These are phyloP conservation scores for Citrus unshiu DNA, from an alignment of 345 rosid genomes.

Conservation along the genomic window DNA sequence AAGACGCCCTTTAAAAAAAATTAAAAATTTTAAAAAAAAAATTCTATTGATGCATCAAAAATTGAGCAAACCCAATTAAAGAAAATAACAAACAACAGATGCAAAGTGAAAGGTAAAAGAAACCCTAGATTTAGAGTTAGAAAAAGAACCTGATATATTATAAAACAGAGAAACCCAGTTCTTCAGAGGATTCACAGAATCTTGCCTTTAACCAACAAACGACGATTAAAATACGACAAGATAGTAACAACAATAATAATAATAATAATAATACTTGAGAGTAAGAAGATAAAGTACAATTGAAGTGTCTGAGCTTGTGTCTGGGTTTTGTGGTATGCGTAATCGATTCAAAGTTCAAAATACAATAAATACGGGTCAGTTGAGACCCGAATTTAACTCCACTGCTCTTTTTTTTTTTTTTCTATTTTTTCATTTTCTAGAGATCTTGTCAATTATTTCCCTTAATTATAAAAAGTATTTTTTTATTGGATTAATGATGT, in stretches of 20 bases:
- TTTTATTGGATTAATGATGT: neutral
- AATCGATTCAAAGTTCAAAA: neutral
- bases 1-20: too few relatives aligned
- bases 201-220: neutral
- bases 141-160: neutral
- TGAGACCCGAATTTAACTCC: slow-evolving; percentile 4
- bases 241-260: neutral
- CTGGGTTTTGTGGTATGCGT: too few relatives aligned
- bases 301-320: neutral
- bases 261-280: neutral
- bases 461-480: neutral
- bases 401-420: neutral
- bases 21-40: too few relatives aligned
- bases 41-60: neutral
- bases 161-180: neutral
- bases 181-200: neutral
- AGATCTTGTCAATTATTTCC: neutral
- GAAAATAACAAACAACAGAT: neutral
- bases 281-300: neutral
- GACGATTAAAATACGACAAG: neutral
- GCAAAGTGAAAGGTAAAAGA: neutral
- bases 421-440: neutral
- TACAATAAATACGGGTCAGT: neutral
- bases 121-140: slow-evolving; percentile 3
- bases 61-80: neutral